These are phyloP conservation scores for Nakazawaea peltata DNA, from an alignment of 805 yeast genomes.

Conservation along the genomic window DNA sequence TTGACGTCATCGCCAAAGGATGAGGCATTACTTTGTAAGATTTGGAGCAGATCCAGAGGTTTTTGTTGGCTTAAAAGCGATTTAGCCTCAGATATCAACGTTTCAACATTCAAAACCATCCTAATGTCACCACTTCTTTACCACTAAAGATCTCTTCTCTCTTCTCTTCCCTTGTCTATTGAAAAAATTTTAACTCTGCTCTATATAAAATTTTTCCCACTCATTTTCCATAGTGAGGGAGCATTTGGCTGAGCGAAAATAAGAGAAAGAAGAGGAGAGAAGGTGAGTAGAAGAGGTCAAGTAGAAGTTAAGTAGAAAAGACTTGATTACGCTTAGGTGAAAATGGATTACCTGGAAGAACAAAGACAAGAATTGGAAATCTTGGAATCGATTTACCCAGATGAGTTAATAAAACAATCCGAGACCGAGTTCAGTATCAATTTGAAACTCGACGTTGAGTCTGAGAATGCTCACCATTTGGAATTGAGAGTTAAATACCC, in stretches of 20 bases:
- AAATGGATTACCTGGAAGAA: conserved; percentile 75
- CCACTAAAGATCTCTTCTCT: background rate
- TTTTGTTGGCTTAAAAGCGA: conserved; percentile 38
- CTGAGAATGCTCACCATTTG: conserved; percentile 50
- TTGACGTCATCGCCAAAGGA: conserved; percentile 33
- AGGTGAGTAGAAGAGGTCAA: background rate
- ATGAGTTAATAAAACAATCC: conserved; percentile 52
- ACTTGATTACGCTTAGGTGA: background rate
- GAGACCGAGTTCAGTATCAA: conserved; percentile 47
- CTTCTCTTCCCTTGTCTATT: background rate
- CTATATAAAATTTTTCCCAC: background rate
- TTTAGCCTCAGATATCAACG: conserved; percentile 28
- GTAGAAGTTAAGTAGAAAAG: background rate
- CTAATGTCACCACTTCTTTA: background rate
- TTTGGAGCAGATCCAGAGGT: conserved; percentile 44
- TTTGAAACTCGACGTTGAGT: conserved; percentile 59
- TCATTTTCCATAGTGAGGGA: background rate
- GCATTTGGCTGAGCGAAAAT: background rate
- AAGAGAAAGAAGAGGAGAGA: background rate
- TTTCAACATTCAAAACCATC: conserved; percentile 8
- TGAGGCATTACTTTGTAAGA: conserved; percentile 30
- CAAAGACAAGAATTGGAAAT: conserved; percentile 88
- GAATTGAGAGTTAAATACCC: conserved; percentile 64
- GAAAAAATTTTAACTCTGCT: background rate
- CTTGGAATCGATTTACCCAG: conserved; percentile 87